These are phyloP conservation scores for Candida sanyiensis DNA, from an alignment of 805 yeast genomes.

Conservation along the genomic window DNA sequence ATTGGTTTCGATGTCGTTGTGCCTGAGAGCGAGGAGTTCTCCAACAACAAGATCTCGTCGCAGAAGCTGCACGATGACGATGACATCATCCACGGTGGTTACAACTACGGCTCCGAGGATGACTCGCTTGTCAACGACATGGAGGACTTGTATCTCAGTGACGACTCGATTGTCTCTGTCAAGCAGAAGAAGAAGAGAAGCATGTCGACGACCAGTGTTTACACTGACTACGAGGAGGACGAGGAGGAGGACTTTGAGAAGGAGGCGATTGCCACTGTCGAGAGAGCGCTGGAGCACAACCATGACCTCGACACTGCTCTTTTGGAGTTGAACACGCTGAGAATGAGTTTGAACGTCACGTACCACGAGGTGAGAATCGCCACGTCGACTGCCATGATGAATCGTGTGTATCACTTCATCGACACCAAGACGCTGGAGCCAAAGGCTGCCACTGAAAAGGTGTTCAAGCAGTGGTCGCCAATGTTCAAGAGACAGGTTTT, in stretches of 20 bases:
- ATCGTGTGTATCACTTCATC: conserved; percentile 66
- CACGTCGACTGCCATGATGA: conserved; percentile 65
- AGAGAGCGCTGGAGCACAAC: conserved; percentile 84
- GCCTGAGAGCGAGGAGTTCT: conserved; percentile 29
- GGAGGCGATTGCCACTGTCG: conserved; percentile 93
- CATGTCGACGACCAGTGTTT: conserved; percentile 34
- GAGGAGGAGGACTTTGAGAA: conserved; percentile 71
- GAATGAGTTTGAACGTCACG: conserved; percentile 96
- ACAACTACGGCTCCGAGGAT: conserved; percentile 31
- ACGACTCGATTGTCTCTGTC: conserved; percentile 51
- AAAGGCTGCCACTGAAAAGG: conserved; percentile 69
- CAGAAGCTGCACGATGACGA: conserved; percentile 17
- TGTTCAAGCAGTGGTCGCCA: conserved; percentile 77
- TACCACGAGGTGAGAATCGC: conserved; percentile 89
- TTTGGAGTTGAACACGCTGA: conserved; percentile 83
- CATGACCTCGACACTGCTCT: conserved; percentile 92
- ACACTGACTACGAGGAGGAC: conserved; percentile 58
- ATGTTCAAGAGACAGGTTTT: conserved; percentile 82
- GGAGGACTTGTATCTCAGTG: conserved; percentile 46
- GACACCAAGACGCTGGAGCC: conserved; percentile 71
- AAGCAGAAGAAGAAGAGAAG: conserved; percentile 40
- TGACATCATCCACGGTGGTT: conserved; percentile 25
- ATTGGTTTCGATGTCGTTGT: conserved; percentile 71
- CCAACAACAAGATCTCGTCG: conserved; percentile 10
- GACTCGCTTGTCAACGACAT: conserved; percentile 39